These are phyloP conservation scores for Heimioporus sp. DNA, from an alignment of 768 basidiomycete genomes.

Conservation along the genomic window DNA sequence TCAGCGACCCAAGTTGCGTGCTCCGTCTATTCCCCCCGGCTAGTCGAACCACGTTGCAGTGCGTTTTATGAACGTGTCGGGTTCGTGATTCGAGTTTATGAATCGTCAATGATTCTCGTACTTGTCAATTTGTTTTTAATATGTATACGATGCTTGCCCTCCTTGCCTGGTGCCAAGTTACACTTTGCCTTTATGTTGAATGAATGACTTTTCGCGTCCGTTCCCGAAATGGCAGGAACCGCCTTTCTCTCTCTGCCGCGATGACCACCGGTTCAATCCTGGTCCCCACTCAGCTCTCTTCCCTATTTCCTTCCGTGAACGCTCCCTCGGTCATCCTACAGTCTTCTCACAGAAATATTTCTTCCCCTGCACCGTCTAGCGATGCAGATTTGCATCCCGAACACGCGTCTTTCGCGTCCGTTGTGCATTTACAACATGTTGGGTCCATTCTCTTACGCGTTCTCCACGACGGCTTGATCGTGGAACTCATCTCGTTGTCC, in stretches of 20 bases:
- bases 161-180: too few relatives aligned
- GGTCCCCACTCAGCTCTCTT: conserved; percentile 61
- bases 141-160: too few relatives aligned
- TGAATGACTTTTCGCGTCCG: background rate
- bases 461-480: conserved; percentile 67
- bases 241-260: background rate
- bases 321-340: conserved; percentile 52
- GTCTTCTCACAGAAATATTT: conserved; percentile 55
- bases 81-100: conserved; percentile 5
- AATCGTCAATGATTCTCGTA: background rate
- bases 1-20: conserved; percentile 2
- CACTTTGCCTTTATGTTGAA: too few relatives aligned
- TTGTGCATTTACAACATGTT: conserved; percentile 53
- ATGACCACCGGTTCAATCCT: conserved; percentile 37
- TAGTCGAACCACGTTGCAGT: too few relatives aligned
- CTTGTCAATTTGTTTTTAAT: too few relatives aligned
- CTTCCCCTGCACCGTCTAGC: conserved; percentile 42
- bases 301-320: conserved; percentile 53
- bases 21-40: background rate
- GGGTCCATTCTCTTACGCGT: conserved; percentile 73
- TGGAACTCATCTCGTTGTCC: conserved; percentile 77
- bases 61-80: too few relatives aligned
- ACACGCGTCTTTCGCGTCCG: conserved; percentile 67
- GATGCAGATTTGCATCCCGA: conserved; percentile 52
- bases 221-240: conserved; percentile 25